phyloP scores from a whole-genome alignment of 331 rosid species.

The Erythrophleum ivorense region DNA sequence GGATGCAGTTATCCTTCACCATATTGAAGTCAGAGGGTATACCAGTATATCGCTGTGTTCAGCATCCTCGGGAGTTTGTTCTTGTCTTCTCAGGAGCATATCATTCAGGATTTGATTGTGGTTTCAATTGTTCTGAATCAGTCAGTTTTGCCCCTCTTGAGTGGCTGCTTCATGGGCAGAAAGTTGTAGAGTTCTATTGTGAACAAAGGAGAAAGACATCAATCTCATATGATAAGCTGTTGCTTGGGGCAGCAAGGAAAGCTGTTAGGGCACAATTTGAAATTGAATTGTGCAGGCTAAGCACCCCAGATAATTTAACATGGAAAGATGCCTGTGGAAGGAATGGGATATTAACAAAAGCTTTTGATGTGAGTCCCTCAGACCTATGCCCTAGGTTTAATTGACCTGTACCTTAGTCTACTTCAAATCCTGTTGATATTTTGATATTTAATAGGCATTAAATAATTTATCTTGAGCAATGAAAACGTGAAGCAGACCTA shows the following conservation, averaged over 20 bases:
- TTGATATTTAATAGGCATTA: background rate
- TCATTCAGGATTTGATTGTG: constrained; percentile 83
- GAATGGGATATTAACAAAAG: constrained; percentile 61
- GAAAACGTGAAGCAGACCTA: background rate
- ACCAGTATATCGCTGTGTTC: constrained; percentile 80
- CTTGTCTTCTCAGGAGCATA: constrained; percentile 78
- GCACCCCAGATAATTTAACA: constrained; percentile 47
- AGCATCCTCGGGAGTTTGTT: constrained; percentile 77
- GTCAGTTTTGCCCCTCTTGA: constrained; percentile 80
- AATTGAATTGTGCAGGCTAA: constrained; percentile 48
- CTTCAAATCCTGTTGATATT: constrained; percentile 16
- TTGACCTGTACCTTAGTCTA: background rate
- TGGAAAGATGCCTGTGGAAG: constrained; percentile 61
- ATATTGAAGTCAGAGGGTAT: constrained; percentile 65
- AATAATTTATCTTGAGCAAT: constrained; percentile 29
- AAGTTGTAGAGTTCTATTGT: constrained; percentile 62
- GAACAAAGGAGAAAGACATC: constrained; percentile 66
- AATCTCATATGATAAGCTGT: constrained; percentile 75
- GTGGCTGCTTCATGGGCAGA: constrained; percentile 85
- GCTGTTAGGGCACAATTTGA: constrained; percentile 86
- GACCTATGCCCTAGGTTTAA: constrained; percentile 23
- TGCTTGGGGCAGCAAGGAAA: constrained; percentile 83
- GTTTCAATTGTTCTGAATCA: constrained; percentile 79
- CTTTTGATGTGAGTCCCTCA: constrained; percentile 58
- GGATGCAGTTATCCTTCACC: constrained; percentile 63